Evolutionary conservation across 176 grass and related monocot genomes (phyloP).

Genomic region (Triticum aestivum): DNA sequence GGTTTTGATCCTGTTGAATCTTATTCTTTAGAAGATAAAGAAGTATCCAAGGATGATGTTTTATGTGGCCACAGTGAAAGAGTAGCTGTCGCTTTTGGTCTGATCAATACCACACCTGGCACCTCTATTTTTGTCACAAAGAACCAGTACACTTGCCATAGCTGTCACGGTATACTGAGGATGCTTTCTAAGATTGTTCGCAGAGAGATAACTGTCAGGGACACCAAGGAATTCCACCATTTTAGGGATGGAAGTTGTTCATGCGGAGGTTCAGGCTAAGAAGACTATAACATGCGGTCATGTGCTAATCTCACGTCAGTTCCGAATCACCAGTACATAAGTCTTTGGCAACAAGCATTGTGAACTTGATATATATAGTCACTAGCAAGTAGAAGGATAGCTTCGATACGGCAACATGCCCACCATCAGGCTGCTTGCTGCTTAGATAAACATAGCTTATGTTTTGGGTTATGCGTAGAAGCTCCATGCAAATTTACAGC

Average conservation of each 20-base stretch:
- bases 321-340: background rate
- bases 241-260: conserved; percentile 87
- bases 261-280: conserved; percentile 59
- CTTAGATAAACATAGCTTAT: conserved; percentile 19
- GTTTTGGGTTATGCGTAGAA: conserved; percentile 15
- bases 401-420: conserved; percentile 12
- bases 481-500: background rate
- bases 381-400: conserved; percentile 2
- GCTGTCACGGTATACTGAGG: conserved; percentile 68
- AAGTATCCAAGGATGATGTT: conserved; percentile 69
- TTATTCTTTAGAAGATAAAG: conserved; percentile 43
- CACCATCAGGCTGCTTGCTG: conserved; percentile 4
- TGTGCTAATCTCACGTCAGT: conserved; percentile 13
- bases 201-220: conserved; percentile 80
- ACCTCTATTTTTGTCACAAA: conserved; percentile 78
- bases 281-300: conserved; percentile 4
- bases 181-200: conserved; percentile 67
- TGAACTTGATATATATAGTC: background rate
- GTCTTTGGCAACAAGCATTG: conserved; percentile 7
- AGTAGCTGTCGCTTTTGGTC: conserved; percentile 82
- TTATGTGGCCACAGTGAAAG: conserved; percentile 93
- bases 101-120: conserved; percentile 88
- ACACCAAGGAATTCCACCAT: conserved; percentile 75
- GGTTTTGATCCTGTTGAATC: conserved; percentile 48
- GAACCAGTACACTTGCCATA: conserved; percentile 85